Percentiles rank a stretch among this genome's conserved stretches.
phyloP scores from a whole-genome alignment of 306 rosid genomes.

The Castanea crenata region DNA sequence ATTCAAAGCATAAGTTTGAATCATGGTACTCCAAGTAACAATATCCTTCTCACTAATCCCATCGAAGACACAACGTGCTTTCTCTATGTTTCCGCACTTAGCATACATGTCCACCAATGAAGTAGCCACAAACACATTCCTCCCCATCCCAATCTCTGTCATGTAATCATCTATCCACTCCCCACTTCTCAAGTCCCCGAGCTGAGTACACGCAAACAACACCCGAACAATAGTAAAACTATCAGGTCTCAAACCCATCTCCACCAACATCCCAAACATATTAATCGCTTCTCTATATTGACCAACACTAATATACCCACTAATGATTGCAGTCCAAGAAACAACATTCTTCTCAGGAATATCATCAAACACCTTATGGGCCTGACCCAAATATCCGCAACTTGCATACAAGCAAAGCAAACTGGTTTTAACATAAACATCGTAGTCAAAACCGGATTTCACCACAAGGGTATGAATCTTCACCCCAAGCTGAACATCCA shows the following conservation, averaged over 20 bases:
- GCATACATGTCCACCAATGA: conserved; percentile 34
- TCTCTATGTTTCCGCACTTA: conserved; percentile 22
- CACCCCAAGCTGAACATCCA: background rate
- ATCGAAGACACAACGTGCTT: conserved; percentile 17
- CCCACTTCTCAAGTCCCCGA: conserved; percentile 16
- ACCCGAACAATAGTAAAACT: background rate
- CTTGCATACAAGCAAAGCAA: background rate
- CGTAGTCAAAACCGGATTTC: background rate
- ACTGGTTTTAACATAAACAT: conserved; percentile 6
- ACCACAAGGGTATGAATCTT: conserved; percentile 1
- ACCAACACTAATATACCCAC: conserved; percentile 1
- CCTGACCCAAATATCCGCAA: background rate
- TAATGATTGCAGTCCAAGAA: conserved; percentile 6
- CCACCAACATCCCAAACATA: background rate
- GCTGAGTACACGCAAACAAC: conserved; percentile 19
- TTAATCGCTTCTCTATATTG: conserved; percentile 2
- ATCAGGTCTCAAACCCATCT: conserved; percentile 1
- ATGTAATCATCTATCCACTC: conserved; percentile 19
- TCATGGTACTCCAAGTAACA: conserved; percentile 40
- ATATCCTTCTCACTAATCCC: conserved; percentile 13
- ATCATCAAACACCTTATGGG: background rate
- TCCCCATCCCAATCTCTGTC: conserved; percentile 23
- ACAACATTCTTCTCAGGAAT: background rate
- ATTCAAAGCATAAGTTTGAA: conserved; percentile 35
- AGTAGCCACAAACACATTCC: conserved; percentile 24